Evolutionary conservation across 2,329 filamentous ascomycete genomes (phyloP), one percentile per base, ranked within the genome.

Genomic region (Chaetomium globosum): DNA sequence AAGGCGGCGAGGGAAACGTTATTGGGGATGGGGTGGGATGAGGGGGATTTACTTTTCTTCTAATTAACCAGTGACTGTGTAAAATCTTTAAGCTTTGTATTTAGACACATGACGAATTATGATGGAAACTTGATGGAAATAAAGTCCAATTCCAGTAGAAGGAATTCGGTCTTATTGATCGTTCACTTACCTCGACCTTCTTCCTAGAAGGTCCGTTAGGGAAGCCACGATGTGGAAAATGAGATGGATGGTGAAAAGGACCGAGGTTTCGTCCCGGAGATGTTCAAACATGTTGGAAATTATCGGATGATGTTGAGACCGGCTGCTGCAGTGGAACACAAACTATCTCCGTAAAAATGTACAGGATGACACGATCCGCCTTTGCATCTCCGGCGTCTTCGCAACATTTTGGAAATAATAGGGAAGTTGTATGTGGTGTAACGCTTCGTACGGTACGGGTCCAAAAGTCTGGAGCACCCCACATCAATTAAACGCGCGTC

Each of bases 11-110:
- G 83, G 69, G 75, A 79, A 54, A 83, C 85, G 30, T 75, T 84
- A 30, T 66, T 65, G 28, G 82, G 80, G 13, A 79, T 89, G 75
- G 91, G 91, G 0, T 96, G 91, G 90, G 80, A 75, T 9, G 88
- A 92, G 67, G 84, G 88, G 16, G 86, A 93, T 74, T 72, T 95
- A 70, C 74, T 93, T 70, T 92, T 94, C 77, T 96, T 95, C 73
- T 95, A 60, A 30, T 5, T 26, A 7, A 26, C 26, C 19, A 23
- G 77, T 73, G 52, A 26, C n/a, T 30, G 26, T 33, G 33, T 54
- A 19, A n/a, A 7, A 10, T n/a, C 28, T 12, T 43, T 43, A 7
- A 10, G 51, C 8, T 13, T 21, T 31, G 23, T 56, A 28, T 39
- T 54, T 33, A 9, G 12, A 28, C 6, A 53, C 19, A 52, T 52